A percentile compares a stretch with the other conserved stretches of the same genome.
Conservation (phyloP, 345 rosid genomes). For the Psidium friedrichsthalianum region DNA sequence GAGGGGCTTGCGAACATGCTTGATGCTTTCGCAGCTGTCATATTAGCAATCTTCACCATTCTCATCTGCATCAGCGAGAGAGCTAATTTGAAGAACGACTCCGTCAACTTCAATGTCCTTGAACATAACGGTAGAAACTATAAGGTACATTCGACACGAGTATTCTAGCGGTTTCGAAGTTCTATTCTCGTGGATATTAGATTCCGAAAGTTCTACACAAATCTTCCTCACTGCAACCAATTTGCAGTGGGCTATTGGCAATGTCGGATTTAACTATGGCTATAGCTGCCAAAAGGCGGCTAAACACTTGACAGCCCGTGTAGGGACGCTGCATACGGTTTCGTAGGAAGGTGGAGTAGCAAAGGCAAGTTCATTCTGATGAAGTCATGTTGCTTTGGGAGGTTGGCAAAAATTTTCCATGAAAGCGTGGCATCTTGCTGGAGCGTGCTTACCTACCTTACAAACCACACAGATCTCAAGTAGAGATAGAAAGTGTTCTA, state of each 20-base stretch:
- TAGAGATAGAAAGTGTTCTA: neutral
- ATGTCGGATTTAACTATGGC: conserved; percentile 50
- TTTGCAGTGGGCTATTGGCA: conserved; percentile 56
- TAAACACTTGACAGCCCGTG: conserved; percentile 15
- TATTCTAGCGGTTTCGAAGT: neutral
- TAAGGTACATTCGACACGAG: conserved; percentile 33
- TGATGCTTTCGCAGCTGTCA: conserved; percentile 29
- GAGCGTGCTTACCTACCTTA: conserved; percentile 10
- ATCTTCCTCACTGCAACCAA: neutral
- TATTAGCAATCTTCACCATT: conserved; percentile 31
- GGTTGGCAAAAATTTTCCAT: conserved; percentile 31
- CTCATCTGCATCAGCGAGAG: conserved; percentile 43
- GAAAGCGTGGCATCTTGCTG: conserved; percentile 38
- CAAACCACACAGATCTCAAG: neutral
- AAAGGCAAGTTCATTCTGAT: conserved; percentile 34
- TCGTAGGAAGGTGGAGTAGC: conserved; percentile 48
- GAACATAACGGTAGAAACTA: conserved; percentile 43
- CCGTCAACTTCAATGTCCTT: conserved; percentile 52
- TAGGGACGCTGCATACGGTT: conserved; percentile 26
- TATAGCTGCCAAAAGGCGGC: conserved; percentile 39
- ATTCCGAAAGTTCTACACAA: neutral
- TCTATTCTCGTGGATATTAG: neutral
- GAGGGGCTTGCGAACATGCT: neutral
- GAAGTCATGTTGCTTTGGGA: conserved; percentile 49
- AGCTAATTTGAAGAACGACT: conserved; percentile 30